A percentile compares a stretch with the other conserved stretches of the same genome.
Evolutionary conservation across 371 early-diverging fungal species (phyloP).

Genomic region (Mortierella sp.): DNA sequence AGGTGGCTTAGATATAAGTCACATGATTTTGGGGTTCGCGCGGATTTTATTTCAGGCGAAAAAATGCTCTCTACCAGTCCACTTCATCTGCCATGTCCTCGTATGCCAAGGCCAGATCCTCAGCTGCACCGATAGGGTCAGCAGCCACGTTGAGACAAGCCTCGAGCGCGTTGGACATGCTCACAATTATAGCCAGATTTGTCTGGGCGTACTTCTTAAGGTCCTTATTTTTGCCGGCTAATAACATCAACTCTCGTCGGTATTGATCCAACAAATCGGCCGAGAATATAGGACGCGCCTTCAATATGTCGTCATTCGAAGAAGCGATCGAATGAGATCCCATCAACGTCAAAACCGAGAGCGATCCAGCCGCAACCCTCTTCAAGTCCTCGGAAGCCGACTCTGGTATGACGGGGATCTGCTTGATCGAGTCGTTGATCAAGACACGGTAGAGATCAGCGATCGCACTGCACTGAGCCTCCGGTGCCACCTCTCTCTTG

Average conservation of each 20-base stretch:
- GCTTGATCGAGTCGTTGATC: conserved; percentile 9
- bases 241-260: conserved; percentile 12
- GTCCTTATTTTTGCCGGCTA: conserved; percentile 1
- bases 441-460: conserved; percentile 23
- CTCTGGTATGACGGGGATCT: conserved; percentile 2
- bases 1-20: conserved; percentile 3
- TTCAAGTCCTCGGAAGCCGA: conserved; percentile 16
- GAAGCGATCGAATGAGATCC: conserved; percentile 15
- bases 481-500: neutral
- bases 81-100: conserved; percentile 3
- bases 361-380: conserved; percentile 6
- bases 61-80: neutral
- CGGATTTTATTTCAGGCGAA: neutral
- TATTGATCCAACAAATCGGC: conserved; percentile 12
- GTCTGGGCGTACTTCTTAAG: conserved; percentile 9
- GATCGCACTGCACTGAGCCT: neutral
- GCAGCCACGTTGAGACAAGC: conserved; percentile 21
- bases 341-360: conserved; percentile 18
- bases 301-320: conserved; percentile 19
- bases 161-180: conserved; percentile 21
- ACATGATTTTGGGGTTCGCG: neutral
- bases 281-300: conserved; percentile 17
- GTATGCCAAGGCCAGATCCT: conserved; percentile 7
- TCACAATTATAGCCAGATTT: conserved; percentile 10
- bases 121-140: conserved; percentile 10